These are phyloP conservation scores for Pterocarpus macrocarpus DNA, from an alignment of 306 rosid species.

Conservation along the genomic window DNA sequence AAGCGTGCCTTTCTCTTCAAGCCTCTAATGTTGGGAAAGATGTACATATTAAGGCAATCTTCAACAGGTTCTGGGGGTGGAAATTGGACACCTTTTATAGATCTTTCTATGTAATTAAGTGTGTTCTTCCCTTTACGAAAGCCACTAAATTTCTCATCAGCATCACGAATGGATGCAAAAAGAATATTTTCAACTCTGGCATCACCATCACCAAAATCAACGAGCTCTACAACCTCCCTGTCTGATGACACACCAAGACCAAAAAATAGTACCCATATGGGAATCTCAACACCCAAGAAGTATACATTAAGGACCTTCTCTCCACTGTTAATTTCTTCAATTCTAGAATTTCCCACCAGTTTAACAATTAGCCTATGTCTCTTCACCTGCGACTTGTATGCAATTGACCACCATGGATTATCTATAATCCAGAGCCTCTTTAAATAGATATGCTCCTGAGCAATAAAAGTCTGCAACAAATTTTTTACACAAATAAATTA, in stretches of 20 bases:
- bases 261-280: conserved; percentile 87
- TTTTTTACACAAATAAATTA: conserved; percentile 21
- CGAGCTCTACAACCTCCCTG: conserved; percentile 76
- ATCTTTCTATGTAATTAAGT: conserved; percentile 51
- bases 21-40: conserved; percentile 73
- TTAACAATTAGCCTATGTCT: conserved; percentile 78
- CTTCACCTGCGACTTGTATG: conserved; percentile 75
- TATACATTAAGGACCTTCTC: conserved; percentile 77
- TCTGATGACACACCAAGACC: conserved; percentile 86
- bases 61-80: conserved; percentile 81
- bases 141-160: conserved; percentile 60
- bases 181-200: conserved; percentile 68
- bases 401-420: conserved; percentile 70
- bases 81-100: conserved; percentile 63
- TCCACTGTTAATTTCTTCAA: conserved; percentile 69
- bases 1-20: conserved; percentile 75
- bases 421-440: conserved; percentile 81
- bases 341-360: conserved; percentile 58
- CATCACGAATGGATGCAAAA: conserved; percentile 77
- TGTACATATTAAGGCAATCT: conserved; percentile 67
- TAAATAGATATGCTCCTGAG: conserved; percentile 82
- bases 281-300: conserved; percentile 80
- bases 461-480: conserved; percentile 82
- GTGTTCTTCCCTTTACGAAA: conserved; percentile 69
- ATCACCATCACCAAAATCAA: conserved; percentile 69